phyloP scores from a whole-genome alignment of 441 rosid genomes.

The Adansonia madagascariensis region DNA sequence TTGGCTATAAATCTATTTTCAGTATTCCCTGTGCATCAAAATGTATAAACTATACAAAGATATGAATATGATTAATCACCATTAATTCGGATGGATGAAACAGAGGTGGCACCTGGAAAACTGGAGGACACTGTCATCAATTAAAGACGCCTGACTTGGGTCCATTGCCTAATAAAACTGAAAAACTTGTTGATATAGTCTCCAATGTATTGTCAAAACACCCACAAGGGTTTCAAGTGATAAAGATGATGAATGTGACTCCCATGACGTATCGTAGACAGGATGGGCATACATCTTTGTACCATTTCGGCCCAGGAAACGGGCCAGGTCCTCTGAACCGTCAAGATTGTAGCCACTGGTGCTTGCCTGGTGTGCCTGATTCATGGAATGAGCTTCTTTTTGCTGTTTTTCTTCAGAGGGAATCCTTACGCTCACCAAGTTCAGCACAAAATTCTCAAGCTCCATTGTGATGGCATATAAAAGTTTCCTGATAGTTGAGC shows the following conservation, averaged over 20 bases:
- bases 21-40: background rate
- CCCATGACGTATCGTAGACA: slow-evolving; percentile 49
- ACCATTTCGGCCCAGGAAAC: slow-evolving; percentile 39
- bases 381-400: slow-evolving; percentile 68
- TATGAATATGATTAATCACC: slow-evolving; percentile 8
- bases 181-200: slow-evolving; percentile 36
- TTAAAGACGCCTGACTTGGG: slow-evolving; percentile 58
- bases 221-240: slow-evolving; percentile 29
- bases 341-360: slow-evolving; percentile 78
- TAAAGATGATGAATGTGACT: slow-evolving; percentile 53
- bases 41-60: background rate
- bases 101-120: slow-evolving; percentile 69
- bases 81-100: slow-evolving; percentile 18
- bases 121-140: slow-evolving; percentile 62
- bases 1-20: background rate
- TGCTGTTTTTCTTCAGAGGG: slow-evolving; percentile 50
- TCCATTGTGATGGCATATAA: slow-evolving; percentile 5
- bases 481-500: background rate
- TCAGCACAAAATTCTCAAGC: slow-evolving; percentile 25
- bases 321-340: slow-evolving; percentile 51
- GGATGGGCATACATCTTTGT: slow-evolving; percentile 64
- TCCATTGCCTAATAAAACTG: slow-evolving; percentile 34
- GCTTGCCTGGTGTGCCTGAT: slow-evolving; percentile 74
- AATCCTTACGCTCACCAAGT: slow-evolving; percentile 16
- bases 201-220: slow-evolving; percentile 37